These are phyloP conservation scores for Neurospora sp. DNA, from an alignment of 495 filamentous ascomycete genomes.

Conservation along the genomic window DNA sequence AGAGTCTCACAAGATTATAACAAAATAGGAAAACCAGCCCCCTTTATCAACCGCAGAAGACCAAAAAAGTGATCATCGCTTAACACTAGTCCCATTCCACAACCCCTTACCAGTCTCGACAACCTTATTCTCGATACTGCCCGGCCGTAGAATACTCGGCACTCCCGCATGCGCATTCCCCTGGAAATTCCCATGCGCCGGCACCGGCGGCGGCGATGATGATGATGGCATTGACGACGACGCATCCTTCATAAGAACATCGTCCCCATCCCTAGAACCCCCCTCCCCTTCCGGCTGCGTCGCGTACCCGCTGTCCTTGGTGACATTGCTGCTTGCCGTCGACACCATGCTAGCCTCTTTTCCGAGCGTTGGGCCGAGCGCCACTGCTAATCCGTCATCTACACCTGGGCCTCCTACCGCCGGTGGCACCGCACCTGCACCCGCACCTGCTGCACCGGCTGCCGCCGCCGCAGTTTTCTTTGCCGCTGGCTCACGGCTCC, in stretches of 20 bases:
- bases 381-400: not conserved
- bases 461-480: constrained; percentile 7
- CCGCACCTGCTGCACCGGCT: not conserved
- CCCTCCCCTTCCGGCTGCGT: constrained; percentile 17
- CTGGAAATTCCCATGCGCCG: constrained; percentile 15
- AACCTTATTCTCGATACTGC: constrained; percentile 20
- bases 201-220: not conserved
- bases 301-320: constrained; percentile 32
- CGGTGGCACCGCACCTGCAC: not conserved
- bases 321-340: constrained; percentile 9
- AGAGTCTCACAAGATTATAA: not conserved
- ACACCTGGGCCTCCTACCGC: not conserved
- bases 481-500: constrained; percentile 25
- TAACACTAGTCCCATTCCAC: constrained; percentile 17
- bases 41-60: not conserved
- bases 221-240: constrained; percentile 6
- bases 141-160: constrained; percentile 22
- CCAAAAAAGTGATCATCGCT: constrained; percentile 7
- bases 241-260: constrained; percentile 31
- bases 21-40: not conserved
- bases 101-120: constrained; percentile 25
- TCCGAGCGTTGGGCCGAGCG: constrained; percentile 3
- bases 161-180: constrained; percentile 5
- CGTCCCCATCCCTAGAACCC: constrained; percentile 8
- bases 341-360: constrained; percentile 27